Evolutionary conservation across 768 basidiomycete genomes (phyloP), one percentile per base, ranked within the genome.

Genomic region (Pleurotus sapidus): DNA sequence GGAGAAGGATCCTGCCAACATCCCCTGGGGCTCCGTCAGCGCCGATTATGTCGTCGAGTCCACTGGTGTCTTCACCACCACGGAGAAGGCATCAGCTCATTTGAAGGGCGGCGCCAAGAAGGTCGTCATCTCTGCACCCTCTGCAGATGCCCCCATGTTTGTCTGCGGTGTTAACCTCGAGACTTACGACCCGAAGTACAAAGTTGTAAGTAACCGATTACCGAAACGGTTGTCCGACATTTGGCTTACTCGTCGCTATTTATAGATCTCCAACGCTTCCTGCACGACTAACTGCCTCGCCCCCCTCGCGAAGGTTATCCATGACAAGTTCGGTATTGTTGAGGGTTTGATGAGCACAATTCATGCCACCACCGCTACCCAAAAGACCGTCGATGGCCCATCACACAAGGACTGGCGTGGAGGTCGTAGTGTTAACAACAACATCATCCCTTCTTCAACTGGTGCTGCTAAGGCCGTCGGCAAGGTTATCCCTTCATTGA

Each of bases 251-350:
- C n/a, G n/a, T n/a, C n/a, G n/a, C n/a, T n/a, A n/a, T n/a, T n/a
- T n/a, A n/a, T n/a, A 88, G 86, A 92, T 98, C 75, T 99, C 96
- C 65, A 98, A 99, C 76, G 96, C 96, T 27, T 98, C 95, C 18
- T 98, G 96, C 87, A 98, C 96, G 46, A 99, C 96, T 74, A 99
- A 99, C 88, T 99, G 96, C 77, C 85, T 99, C 59, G 96, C 96
- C n/a, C 94, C 96, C 61, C 86, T 99, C 60, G 96, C 95, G 73
- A 99, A 99, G 83, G 89, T 98, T 74, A 82, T 99, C 80, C 67
- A 99, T 77, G 97, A 98, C 86, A 94, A 93, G 61, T 98, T 92
- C 68, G 92, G 90, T 66, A 95, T 99, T 67, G 82, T 91, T 60
- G 96, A 99, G 79, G 96, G 91, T 70, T 83, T 99, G 72, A 98